A percentile compares a stretch with the other conserved stretches of the same genome.
Conservation (phyloP, 257 asterid species). For the Ophiorrhiza pumila region DNA sequence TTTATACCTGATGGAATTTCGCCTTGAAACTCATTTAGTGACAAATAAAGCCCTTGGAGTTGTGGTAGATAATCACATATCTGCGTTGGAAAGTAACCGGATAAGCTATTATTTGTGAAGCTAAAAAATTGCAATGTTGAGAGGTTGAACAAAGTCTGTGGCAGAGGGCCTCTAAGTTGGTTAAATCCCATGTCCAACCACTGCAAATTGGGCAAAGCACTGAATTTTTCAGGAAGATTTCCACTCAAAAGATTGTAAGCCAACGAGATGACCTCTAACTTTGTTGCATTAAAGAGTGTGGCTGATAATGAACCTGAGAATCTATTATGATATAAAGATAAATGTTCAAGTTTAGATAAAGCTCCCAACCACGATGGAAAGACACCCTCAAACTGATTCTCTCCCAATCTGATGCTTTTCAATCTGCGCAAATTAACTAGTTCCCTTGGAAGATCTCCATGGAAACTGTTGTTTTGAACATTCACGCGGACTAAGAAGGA, state of each 20-base stretch:
- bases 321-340: neutral
- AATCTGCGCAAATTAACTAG: too few species aligned
- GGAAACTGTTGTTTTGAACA: too few species aligned
- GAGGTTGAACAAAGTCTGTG: too few species aligned
- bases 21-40: slow-evolving; percentile 1
- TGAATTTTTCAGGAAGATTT: slow-evolving; percentile 19
- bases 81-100: slow-evolving; percentile 14
- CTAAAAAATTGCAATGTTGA: too few species aligned
- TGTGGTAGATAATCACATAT: neutral
- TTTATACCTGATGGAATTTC: neutral
- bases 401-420: neutral
- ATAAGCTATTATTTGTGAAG: too few species aligned
- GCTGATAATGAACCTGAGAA: slow-evolving; percentile 7
- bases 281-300: too few species aligned
- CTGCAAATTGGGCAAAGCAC: neutral
- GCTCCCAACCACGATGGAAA: slow-evolving; percentile 23
- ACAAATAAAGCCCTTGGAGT: neutral
- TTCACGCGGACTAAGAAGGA: too few species aligned
- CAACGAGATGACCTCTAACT: too few species aligned
- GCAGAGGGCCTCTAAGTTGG: too few species aligned
- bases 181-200: neutral
- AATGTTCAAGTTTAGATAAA: slow-evolving; percentile 3
- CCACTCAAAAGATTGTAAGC: slow-evolving; percentile 22
- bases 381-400: slow-evolving; percentile 19
- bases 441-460: too few species aligned